Evolutionary conservation across 2,329 filamentous ascomycete genomes (phyloP), one percentile per base, ranked within the genome.

Genomic region (Diaporthe destruens): DNA sequence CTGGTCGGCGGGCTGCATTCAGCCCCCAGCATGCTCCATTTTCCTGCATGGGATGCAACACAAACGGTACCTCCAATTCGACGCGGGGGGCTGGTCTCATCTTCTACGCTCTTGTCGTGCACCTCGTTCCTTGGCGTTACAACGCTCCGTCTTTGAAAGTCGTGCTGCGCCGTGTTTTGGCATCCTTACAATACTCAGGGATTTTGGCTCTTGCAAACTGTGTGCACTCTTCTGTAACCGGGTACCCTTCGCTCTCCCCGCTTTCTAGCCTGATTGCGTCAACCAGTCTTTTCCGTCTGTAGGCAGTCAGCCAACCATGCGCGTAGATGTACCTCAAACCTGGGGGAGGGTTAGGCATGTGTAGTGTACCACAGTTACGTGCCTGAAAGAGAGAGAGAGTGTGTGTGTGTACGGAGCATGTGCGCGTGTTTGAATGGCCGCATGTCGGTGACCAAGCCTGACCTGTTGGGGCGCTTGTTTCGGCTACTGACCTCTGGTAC

Each of bases 391-490:
- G 57, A 3, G 18, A 12, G 57, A n/a, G 39, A 5, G 39, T 61
- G 18, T 4, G 36, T 7, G 20, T n/a, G 44, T 49, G 44, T 49
- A 49, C 16, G 7, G 61, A 12, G 18, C 32, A 32, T 39, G 61
- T 20, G 44, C 29, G 32, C 32, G 14, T 29, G 32, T 66, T 39
- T 53, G 32, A 53, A 53, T 36, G 54, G 54, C 54, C 51, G 42
- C 55, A 34, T 69, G 29, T 51, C 42, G 6, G 53, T 39, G 47
- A 66, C 61, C 61, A 39, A 20, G 59, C n/a, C 25, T 20, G 56
- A 20, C 49, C 55, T 68, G 61, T 72, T 72, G 70, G 70, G 32
- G 61, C 61, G 70, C 61, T 68, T 72, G 61, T 68, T 68, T 68
- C 57, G 68, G 47, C 42, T 59, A 36, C 9, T 39, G 55, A 11